phyloP scores from a whole-genome alignment of 2,329 filamentous ascomycete genomes.

The Stachybotrys chartarum region DNA sequence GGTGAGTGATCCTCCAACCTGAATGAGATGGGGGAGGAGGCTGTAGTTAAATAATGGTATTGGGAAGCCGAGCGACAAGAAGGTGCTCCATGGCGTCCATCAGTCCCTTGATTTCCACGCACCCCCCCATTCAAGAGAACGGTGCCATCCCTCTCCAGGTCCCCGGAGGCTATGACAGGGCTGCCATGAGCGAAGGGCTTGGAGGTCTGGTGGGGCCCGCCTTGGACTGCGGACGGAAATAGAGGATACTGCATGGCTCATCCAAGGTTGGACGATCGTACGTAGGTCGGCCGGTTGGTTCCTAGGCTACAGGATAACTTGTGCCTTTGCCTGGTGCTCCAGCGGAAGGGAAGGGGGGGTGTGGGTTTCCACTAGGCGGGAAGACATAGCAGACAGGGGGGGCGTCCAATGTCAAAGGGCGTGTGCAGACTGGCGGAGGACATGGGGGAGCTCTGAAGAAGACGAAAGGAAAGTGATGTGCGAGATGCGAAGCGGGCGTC shows the following conservation, averaged over 20 bases:
- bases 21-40: constrained; percentile 17
- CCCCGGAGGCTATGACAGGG: neutral
- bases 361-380: too few species aligned
- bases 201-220: neutral
- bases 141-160: neutral
- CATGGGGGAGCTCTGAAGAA: too few species aligned
- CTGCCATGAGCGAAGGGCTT: neutral
- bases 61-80: constrained; percentile 11
- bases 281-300: neutral
- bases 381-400: too few species aligned
- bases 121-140: neutral
- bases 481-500: too few species aligned
- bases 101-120: neutral
- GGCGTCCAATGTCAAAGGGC: too few species aligned
- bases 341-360: neutral
- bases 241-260: neutral
- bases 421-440: too few species aligned
- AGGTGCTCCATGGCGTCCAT: neutral
- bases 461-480: too few species aligned
- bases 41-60: constrained; percentile 21
- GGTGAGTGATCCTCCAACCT: neutral
- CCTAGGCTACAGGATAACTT: neutral
- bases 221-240: neutral
- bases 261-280: neutral
- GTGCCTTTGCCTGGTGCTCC: too few species aligned